A percentile compares a stretch with the other conserved stretches of the same genome.
Conservation (phyloP, 116 monocot genomes). For the Iris pallida region DNA sequence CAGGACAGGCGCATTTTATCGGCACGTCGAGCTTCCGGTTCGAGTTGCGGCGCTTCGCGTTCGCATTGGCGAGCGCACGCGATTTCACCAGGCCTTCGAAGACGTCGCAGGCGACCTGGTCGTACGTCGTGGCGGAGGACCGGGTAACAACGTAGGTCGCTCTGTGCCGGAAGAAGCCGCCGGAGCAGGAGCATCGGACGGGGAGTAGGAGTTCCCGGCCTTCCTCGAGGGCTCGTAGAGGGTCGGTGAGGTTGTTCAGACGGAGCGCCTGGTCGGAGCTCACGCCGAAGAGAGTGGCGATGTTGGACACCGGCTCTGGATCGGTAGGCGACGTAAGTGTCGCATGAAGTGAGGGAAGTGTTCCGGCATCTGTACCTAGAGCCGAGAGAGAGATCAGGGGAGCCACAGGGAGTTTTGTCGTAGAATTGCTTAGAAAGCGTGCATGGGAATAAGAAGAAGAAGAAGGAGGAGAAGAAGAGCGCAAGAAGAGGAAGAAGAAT, state of each 20-base stretch:
- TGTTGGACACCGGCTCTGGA: conserved; percentile 12
- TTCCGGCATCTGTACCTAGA: conserved; percentile 15
- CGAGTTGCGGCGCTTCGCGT: conserved; percentile 13
- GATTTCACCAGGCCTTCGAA: conserved; percentile 70
- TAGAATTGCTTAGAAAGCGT: conserved; percentile 18
- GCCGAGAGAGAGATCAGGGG: neutral
- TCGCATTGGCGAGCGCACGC: conserved; percentile 66
- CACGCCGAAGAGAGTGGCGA: conserved; percentile 46
- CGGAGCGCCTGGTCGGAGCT: conserved; percentile 21
- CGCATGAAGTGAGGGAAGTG: neutral
- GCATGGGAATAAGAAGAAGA: neutral
- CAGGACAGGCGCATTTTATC: conserved; percentile 34
- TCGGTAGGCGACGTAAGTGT: conserved; percentile 19
- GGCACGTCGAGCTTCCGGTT: conserved; percentile 13
- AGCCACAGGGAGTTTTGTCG: conserved; percentile 10
- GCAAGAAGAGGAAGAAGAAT: too few relatives aligned
- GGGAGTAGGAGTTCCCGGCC: conserved; percentile 49
- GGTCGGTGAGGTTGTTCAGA: conserved; percentile 34
- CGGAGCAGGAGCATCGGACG: conserved; percentile 49
- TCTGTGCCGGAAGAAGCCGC: conserved; percentile 40
- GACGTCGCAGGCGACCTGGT: conserved; percentile 46
- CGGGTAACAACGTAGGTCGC: conserved; percentile 21
- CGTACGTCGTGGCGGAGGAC: conserved; percentile 36
- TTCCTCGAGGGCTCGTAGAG: conserved; percentile 15
- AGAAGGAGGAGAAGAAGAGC: neutral